Evolutionary conservation across 495 filamentous ascomycete genomes (phyloP).

Genomic region (Penicillium daleae): DNA sequence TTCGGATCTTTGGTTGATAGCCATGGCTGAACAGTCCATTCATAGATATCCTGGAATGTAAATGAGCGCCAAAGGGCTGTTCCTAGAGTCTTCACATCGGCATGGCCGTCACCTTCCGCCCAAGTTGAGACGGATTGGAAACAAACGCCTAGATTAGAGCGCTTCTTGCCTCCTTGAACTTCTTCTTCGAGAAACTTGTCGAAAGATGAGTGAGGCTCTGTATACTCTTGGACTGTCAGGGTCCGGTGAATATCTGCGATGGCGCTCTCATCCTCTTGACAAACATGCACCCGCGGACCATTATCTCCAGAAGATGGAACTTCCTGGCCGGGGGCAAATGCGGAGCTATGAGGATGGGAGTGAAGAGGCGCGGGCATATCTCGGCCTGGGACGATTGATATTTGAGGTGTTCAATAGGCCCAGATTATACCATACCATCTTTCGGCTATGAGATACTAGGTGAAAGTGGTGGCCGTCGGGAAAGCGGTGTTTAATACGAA

Average conservation of each 20-base stretch:
- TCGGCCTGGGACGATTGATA: conserved; percentile 11
- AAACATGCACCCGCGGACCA: conserved; percentile 36
- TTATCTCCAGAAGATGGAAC: conserved; percentile 17
- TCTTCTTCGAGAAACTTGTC: conserved; percentile 45
- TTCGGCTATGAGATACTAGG: conserved; percentile 1
- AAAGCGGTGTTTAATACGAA: conserved; percentile 22
- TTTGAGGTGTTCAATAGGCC: neutral
- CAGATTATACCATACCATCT: conserved; percentile 13
- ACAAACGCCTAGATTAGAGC: conserved; percentile 39
- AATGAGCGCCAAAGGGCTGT: conserved; percentile 43
- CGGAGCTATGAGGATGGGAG: conserved; percentile 29
- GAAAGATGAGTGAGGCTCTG: conserved; percentile 43
- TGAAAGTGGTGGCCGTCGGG: conserved; percentile 4
- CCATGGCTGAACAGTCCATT: conserved; percentile 46
- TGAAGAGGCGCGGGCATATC: conserved; percentile 40
- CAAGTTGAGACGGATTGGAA: conserved; percentile 45
- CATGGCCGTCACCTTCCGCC: conserved; percentile 39
- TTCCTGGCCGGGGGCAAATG: conserved; percentile 30
- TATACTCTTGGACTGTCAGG: conserved; percentile 33
- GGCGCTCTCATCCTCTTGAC: conserved; percentile 38
- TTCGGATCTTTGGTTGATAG: conserved; percentile 33
- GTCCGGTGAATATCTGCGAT: conserved; percentile 42
- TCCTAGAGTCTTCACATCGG: conserved; percentile 38
- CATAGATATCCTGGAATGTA: conserved; percentile 42
- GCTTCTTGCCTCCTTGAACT: conserved; percentile 37